Evolutionary conservation across 2,329 filamentous ascomycete species (phyloP).

Genomic region (Colletotrichum orchidophilum): DNA sequence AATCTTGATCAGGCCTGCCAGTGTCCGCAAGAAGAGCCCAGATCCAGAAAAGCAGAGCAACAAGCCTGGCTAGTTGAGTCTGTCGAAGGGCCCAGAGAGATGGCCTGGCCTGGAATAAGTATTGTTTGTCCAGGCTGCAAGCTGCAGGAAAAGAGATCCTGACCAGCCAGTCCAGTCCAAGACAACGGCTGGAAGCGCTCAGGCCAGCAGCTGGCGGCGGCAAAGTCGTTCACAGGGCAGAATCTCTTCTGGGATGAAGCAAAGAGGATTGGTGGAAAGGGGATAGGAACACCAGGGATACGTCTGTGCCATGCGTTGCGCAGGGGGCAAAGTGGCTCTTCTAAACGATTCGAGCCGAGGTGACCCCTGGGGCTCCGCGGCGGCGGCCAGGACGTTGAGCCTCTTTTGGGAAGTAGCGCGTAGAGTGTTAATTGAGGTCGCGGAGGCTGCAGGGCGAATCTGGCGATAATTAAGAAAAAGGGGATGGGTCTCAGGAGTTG

Average conservation of each 20-base stretch:
- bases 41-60: not conserved
- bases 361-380: constrained; percentile 10
- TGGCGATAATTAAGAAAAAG: constrained; percentile 29
- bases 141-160: constrained; percentile 1
- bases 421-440: constrained; percentile 27
- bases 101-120: not conserved
- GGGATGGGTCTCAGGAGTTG: constrained; percentile 29
- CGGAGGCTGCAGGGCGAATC: constrained; percentile 22
- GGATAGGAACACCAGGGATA: not conserved
- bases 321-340: constrained; percentile 5
- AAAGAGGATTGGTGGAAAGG: constrained; percentile 26
- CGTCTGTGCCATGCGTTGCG: constrained; percentile 1
- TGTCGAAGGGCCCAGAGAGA: not conserved
- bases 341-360: not conserved
- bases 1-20: not conserved
- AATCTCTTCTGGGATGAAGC: not conserved
- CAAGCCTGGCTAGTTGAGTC: not conserved
- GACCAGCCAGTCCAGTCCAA: not conserved
- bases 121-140: constrained; percentile 6
- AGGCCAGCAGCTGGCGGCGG: constrained; percentile 19
- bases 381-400: constrained; percentile 12
- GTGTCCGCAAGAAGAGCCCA: not conserved
- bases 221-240: not conserved
- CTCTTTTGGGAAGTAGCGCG: constrained; percentile 26
- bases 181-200: not conserved